Evolutionary conservation across 139 green algal genomes (phyloP).

Genomic region (Monoraphidium neglectum): DNA sequence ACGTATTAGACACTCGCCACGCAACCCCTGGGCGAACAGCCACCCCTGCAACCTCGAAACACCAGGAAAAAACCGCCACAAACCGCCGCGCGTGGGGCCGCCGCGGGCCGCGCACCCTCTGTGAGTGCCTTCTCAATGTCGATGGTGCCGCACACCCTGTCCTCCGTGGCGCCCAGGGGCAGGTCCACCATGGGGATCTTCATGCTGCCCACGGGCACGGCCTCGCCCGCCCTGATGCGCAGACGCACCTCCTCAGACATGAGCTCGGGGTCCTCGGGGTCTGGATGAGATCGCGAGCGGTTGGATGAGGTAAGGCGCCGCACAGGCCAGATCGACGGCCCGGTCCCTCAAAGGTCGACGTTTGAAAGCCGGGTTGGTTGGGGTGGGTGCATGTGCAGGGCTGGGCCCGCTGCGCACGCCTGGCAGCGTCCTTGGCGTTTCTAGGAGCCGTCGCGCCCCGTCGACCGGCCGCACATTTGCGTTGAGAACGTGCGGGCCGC

Average conservation of each 20-base stretch:
- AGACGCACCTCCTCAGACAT: conserved; percentile 71
- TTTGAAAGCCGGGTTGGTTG: no score
- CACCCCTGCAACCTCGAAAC: neutral
- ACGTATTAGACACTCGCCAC: neutral
- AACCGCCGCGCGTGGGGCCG: neutral
- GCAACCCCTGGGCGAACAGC: neutral
- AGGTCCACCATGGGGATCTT: conserved; percentile 91
- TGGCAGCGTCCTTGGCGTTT: no score
- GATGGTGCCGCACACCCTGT: conserved; percentile 94
- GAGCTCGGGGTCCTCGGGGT: conserved; percentile 76
- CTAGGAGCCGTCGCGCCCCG: no score
- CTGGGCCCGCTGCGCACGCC: no score
- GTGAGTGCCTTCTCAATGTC: conserved; percentile 93
- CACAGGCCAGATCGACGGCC: no score
- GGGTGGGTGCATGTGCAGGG: no score
- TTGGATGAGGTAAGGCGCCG: no score
- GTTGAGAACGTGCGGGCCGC: no score
- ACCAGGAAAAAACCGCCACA: no score
- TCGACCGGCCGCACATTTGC: no score
- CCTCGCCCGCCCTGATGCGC: conserved; percentile 55
- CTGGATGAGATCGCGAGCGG: conserved; percentile 13
- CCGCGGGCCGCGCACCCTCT: conserved; percentile 69
- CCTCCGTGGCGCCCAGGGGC: conserved; percentile 86
- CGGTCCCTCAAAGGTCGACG: no score
- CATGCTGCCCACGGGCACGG: conserved; percentile 52